A percentile compares a stretch with the other conserved stretches of the same genome.
phyloP scores from a whole-genome alignment of 2,329 filamentous ascomycete species.

The Ilyonectria destructans region DNA sequence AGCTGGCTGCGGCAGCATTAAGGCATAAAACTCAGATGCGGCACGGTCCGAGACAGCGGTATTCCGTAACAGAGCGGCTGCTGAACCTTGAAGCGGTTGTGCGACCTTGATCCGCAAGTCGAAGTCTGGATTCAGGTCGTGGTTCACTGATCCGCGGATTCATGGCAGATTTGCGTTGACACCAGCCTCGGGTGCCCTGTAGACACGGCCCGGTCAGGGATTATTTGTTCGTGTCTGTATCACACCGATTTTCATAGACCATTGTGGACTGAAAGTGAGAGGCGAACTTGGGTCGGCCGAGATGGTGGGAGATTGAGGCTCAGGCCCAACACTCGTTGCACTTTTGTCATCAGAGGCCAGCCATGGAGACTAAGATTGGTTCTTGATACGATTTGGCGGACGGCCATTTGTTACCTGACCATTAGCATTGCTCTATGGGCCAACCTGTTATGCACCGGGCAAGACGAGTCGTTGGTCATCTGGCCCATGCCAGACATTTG shows the following conservation, averaged over 20 bases:
- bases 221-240: not conserved
- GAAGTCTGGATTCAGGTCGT: conserved; percentile 16
- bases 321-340: conserved; percentile 14
- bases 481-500: not conserved
- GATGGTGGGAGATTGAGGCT: not conserved
- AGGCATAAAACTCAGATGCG: conserved; percentile 45
- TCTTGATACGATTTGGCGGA: conserved; percentile 14
- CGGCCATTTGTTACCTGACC: conserved; percentile 5
- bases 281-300: not conserved
- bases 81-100: conserved; percentile 24
- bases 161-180: conserved; percentile 11
- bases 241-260: not conserved
- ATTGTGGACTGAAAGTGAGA: not conserved
- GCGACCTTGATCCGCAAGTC: conserved; percentile 14
- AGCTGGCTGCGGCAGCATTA: conserved; percentile 41
- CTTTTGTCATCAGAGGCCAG: not conserved
- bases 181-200: not conserved
- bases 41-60: conserved; percentile 46
- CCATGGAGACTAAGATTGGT: conserved; percentile 24
- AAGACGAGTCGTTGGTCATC: conserved; percentile 10
- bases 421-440: conserved; percentile 9
- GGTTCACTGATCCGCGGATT: conserved; percentile 16
- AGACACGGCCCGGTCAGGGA: not conserved
- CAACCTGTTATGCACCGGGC: conserved; percentile 23
- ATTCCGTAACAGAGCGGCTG: conserved; percentile 34